Base-by-base conservation (phyloP, 345 rosid species). In the Psidium friedrichsthalianum region DNA sequence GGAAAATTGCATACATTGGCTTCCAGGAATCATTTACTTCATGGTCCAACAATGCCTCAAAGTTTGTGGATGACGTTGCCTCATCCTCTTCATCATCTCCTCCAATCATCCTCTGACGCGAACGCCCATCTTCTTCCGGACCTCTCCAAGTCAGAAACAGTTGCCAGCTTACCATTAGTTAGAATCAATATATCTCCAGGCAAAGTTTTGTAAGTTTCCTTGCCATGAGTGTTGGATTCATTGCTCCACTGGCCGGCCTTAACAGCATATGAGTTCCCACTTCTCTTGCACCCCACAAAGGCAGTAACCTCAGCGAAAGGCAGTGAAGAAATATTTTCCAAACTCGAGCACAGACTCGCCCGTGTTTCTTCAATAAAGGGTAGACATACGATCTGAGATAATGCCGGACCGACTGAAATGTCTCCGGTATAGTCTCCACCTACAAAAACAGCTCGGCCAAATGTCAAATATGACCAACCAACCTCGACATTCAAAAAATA, bases 361-460 rank as follows among this genome's bases (percentile, higher is more conserved):
- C 94, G 82, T 22, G 94, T 90, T 86, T 93, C 94, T 51, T 93
- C 95, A 84, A 76, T 32, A 93, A 74, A 22, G 95, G 93, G 51
- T 44, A 52, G 13, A 85, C 36, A 86, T 82, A 93, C 1, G 92
- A 87, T n/a, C 54, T 18, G 22, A 90, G 82, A 88, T 91, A 93
- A 13, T 83, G 84, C 21, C 14, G 21, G 32, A 59, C 85, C 0
- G 92, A 90, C 44, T 57, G 49, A 87, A 93, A 93, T n/a, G 83
- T 5, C 18, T 42, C 82, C 4, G 93, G 91, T 78, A 93, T 91
- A 80, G 56, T 87, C 6, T 85, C 82, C 84, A 91, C 91, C 94
- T 91, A 44, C 3, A 84, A 82, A 81, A 24, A 84, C 51, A 69
- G 51, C 55, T 18, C 20, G 0, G 57, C n/a, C 22, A 49, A 18